Evolutionary conservation across 2,329 filamentous ascomycete species (phyloP).

Genomic region (Trichoderma citrinoviride): DNA sequence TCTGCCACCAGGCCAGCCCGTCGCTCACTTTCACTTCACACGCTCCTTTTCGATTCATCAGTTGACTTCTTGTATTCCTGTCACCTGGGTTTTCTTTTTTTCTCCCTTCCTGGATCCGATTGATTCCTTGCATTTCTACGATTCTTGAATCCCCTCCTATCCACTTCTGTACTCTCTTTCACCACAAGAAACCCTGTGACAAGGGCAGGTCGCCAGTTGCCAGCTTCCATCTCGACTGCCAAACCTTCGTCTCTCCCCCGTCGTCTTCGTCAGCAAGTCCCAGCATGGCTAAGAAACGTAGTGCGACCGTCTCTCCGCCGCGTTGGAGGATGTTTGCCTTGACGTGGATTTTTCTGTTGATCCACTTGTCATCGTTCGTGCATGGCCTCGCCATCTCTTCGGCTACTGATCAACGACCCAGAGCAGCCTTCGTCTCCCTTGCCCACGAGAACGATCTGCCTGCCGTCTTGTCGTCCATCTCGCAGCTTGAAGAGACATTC

Average conservation of each 20-base stretch:
- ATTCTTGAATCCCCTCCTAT: conserved; percentile 2
- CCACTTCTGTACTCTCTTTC: not conserved
- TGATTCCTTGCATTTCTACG: not conserved
- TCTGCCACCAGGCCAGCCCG: conserved; percentile 7
- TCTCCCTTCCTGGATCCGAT: not conserved
- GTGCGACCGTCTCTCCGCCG: not conserved
- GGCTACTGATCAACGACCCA: conserved; percentile 28
- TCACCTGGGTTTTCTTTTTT: not conserved
- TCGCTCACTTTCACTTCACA: conserved; percentile 12
- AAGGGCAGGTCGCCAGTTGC: not conserved
- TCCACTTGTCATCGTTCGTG: conserved; percentile 25
- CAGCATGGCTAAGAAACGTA: conserved; percentile 25
- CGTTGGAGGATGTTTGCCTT: conserved; percentile 15
- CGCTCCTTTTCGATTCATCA: conserved; percentile 17
- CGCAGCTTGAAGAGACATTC: conserved; percentile 58
- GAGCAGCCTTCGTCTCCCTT: conserved; percentile 36
- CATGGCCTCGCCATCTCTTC: conserved; percentile 24
- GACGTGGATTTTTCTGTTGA: conserved; percentile 27
- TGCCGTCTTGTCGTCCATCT: conserved; percentile 44
- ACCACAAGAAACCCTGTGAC: not conserved
- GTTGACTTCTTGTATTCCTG: conserved; percentile 17
- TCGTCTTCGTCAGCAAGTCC: not conserved
- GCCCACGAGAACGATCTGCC: conserved; percentile 34
- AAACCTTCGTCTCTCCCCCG: not conserved
- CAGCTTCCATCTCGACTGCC: conserved; percentile 1